phyloP scores from a whole-genome alignment of 83 land plant genomes.

The Diphasiastrum complanatum region DNA sequence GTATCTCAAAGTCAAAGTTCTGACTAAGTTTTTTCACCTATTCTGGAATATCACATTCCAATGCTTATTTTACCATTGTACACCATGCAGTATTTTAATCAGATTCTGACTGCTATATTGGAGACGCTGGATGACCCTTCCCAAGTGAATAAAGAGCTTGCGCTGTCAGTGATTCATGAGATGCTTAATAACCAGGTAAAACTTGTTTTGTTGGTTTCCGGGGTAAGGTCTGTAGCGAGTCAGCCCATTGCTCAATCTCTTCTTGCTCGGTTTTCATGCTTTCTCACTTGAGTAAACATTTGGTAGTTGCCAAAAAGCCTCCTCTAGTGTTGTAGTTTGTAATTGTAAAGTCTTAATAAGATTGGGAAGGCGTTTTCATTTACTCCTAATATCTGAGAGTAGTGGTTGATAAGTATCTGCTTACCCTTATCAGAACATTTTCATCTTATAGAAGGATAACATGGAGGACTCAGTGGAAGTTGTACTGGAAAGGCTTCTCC shows the following conservation, averaged over 20 bases:
- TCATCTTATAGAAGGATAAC: neutral
- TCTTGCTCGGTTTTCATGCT: neutral
- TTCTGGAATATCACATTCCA: neutral
- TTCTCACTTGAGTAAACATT: too few species aligned
- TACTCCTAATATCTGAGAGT: too few species aligned
- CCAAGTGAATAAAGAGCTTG: neutral
- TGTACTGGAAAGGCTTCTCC: constrained; percentile 11
- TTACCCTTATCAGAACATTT: too few species aligned
- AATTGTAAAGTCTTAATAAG: too few species aligned
- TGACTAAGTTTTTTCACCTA: neutral
- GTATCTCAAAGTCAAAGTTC: too few species aligned
- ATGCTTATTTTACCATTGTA: neutral
- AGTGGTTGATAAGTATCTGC: too few species aligned
- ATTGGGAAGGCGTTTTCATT: too few species aligned
- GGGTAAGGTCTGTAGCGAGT: neutral
- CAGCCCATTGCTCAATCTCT: neutral
- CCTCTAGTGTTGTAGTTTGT: too few species aligned
- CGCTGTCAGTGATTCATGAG: constrained; percentile 4
- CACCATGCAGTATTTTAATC: constrained; percentile 16
- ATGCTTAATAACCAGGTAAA: constrained; percentile 11
- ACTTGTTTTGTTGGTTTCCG: neutral
- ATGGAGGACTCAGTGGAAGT: constrained; percentile 13
- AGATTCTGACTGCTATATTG: constrained; percentile 6
- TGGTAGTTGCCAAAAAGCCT: too few species aligned
- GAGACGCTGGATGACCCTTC: constrained; percentile 6